phyloP scores from a whole-genome alignment of 2,329 filamentous ascomycete species.

The Passalora sequoiae region DNA sequence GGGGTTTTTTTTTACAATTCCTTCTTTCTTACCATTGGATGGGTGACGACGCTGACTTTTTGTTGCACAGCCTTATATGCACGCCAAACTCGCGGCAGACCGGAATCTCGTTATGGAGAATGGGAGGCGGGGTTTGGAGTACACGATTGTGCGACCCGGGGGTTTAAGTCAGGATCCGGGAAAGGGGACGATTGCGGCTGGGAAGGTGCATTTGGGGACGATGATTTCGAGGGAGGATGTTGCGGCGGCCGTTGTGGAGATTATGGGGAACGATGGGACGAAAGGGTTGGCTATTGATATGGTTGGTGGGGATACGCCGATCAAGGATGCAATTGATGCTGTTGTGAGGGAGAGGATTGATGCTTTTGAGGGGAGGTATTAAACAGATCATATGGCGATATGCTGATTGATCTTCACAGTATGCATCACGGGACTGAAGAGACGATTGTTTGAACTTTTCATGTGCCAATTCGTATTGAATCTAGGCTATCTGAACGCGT shows the following conservation, averaged over 20 bases:
- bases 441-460: too few species aligned
- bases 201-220: constrained; percentile 37
- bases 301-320: constrained; percentile 38
- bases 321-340: constrained; percentile 38
- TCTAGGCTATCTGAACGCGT: neutral
- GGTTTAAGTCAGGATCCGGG: constrained; percentile 45
- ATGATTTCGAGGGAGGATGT: constrained; percentile 54
- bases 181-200: constrained; percentile 39
- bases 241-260: constrained; percentile 52
- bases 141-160: constrained; percentile 45
- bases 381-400: constrained; percentile 2
- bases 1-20: too few species aligned
- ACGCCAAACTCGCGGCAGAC: constrained; percentile 43
- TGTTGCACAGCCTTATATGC: constrained; percentile 32
- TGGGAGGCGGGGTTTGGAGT: constrained; percentile 37
- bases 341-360: constrained; percentile 37
- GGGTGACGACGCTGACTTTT: neutral
- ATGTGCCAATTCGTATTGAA: too few species aligned
- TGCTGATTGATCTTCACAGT: too few species aligned
- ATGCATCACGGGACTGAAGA: too few species aligned
- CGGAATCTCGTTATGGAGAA: constrained; percentile 38
- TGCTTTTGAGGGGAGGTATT: constrained; percentile 34
- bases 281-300: constrained; percentile 43
- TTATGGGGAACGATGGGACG: constrained; percentile 48
- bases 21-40: too few species aligned